phyloP scores from a whole-genome alignment of 352 stramenopile genomes.

The Blastocystis sp. region DNA sequence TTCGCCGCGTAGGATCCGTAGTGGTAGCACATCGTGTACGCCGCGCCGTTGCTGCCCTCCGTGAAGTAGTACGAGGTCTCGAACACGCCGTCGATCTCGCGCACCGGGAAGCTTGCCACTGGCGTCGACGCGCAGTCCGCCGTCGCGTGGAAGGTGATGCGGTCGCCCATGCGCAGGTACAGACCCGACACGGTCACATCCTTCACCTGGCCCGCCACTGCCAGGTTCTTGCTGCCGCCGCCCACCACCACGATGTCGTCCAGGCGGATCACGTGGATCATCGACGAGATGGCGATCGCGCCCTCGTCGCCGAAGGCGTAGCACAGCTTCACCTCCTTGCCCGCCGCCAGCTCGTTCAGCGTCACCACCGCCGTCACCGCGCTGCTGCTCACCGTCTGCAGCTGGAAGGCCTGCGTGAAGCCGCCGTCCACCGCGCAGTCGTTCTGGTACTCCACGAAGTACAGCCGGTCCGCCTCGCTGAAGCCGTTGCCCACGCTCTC shows the following conservation, averaged over 20 bases:
- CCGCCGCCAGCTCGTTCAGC: not conserved
- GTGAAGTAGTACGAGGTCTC: constrained; percentile 32
- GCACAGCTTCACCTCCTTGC: constrained; percentile 60
- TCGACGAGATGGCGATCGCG: constrained; percentile 12
- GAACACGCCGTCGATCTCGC: not conserved
- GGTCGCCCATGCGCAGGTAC: constrained; percentile 27
- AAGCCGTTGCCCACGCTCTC: constrained; percentile 20
- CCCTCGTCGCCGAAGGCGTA: constrained; percentile 41
- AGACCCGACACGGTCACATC: not conserved
- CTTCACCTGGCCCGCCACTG: constrained; percentile 42
- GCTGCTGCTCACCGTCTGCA: not conserved
- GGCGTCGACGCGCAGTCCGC: constrained; percentile 21
- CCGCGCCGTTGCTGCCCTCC: constrained; percentile 30
- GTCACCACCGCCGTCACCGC: not conserved
- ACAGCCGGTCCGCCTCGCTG: constrained; percentile 4
- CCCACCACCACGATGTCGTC: not conserved
- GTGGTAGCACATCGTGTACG: constrained; percentile 67
- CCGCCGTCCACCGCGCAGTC: constrained; percentile 7
- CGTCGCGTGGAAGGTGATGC: constrained; percentile 25
- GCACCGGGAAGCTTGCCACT: constrained; percentile 57
- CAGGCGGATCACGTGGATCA: constrained; percentile 23
- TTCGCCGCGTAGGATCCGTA: constrained; percentile 16
- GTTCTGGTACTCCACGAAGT: constrained; percentile 24
- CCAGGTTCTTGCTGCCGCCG: constrained; percentile 2
- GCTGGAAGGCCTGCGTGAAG: not conserved